Evolutionary conservation across 805 yeast genomes (phyloP), one percentile per base, ranked within the genome.

Genomic region (Candida xyloterini): DNA sequence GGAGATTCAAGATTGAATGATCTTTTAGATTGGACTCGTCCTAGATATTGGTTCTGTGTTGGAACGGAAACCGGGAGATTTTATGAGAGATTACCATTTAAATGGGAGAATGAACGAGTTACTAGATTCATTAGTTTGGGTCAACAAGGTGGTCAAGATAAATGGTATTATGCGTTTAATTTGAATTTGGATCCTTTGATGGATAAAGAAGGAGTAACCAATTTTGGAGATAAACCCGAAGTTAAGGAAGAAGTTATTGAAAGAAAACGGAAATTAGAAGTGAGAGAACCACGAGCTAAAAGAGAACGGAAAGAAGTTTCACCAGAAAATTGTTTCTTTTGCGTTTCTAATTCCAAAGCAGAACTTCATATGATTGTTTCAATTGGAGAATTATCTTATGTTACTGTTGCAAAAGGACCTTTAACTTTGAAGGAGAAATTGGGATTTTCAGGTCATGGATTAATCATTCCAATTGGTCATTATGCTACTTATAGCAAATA

Each of bases 351-450:
- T 53, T 84, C 95, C 0, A 73, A 79, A 10, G 71, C 84, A 6
- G 90, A 83, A 48, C 69, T 84, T 2, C 95, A 88, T 58, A 78
- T 90, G 83, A 76, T 89, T 10, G 71, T 88, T 1, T 76, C 93
- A 0, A 82, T 90, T 37, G 91, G 86, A 0, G 71, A 73, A 10
- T 66, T 68, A 32, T 63, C 78, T 0, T 89, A 88, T 56, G 35
- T 89, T 42, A 81, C 96, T 0, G 69, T 81, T 11, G 95, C 95
- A 0, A 88, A 84, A 55, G 97, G 97, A 0, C 96, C 97, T 0
- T 61, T 89, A 14, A 76, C 85, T 1, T 61, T 71, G 20, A 76
- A 81, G 1, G 61, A 57, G 9, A 65, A 66, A 10, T 60, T 73
- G 3, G 64, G 67, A 7, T 80, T 85, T 53, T 76, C 95, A 0